Conservation (phyloP, 2,329 filamentous ascomycete species). For the Cylindrodendrum hubeiense region DNA sequence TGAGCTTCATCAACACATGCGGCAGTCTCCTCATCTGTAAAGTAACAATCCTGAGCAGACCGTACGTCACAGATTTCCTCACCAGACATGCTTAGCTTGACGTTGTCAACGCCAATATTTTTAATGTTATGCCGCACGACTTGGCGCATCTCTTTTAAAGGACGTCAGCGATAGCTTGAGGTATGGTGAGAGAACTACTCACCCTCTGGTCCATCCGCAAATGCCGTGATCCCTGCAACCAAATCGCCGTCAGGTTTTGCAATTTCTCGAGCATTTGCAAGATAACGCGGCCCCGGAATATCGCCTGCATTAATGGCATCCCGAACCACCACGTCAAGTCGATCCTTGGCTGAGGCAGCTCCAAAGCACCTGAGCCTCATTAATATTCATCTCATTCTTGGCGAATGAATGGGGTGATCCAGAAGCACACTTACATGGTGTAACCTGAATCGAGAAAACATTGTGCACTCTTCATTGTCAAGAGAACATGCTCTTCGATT, state of each 20-base stretch:
- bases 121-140: constrained; percentile 17
- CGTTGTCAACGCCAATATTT: constrained; percentile 23
- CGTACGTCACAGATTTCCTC: constrained; percentile 26
- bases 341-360: constrained; percentile 33
- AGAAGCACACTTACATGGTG: constrained; percentile 22
- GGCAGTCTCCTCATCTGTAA: constrained; percentile 22
- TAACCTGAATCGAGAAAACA: constrained; percentile 34
- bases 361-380: constrained; percentile 27
- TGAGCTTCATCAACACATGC: constrained; percentile 32
- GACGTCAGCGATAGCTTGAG: not conserved
- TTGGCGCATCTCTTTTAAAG: constrained; percentile 13
- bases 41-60: constrained; percentile 31
- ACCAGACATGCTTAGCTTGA: constrained; percentile 30
- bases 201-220: constrained; percentile 18
- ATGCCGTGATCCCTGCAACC: constrained; percentile 27
- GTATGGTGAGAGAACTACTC: not conserved
- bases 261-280: constrained; percentile 31
- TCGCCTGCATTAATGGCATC: constrained; percentile 32
- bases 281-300: constrained; percentile 26
- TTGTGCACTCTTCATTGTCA: constrained; percentile 28
- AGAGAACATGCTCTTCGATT: constrained; percentile 30
- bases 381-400: not conserved
- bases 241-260: constrained; percentile 27
- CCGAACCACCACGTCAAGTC: constrained; percentile 29
- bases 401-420: not conserved